Evolutionary conservation across 768 basidiomycete species (phyloP), one percentile per base, ranked within the genome.

Genomic region (Russula compacta): DNA sequence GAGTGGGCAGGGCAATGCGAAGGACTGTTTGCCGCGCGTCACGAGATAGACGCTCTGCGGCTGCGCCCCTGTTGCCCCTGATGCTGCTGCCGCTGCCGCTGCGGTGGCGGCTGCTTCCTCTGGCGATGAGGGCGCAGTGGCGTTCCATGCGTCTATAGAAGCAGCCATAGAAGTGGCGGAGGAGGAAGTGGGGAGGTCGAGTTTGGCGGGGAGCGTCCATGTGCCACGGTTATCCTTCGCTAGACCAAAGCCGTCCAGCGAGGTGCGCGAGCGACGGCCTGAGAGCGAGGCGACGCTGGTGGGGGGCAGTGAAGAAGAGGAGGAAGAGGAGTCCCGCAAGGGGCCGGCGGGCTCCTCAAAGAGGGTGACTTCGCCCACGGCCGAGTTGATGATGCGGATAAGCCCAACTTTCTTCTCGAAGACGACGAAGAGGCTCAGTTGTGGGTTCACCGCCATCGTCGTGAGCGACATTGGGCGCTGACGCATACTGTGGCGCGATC

Each of bases 331-430:
- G 15, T 61, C 60, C 4, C 60, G 60, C 14, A 44, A 3, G 29
- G n/a, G n/a, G 6, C 47, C 53, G 64, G 61, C 72, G 67, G 60
- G 54, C 35, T 73, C 73, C 46, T 81, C 79, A 62, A 77, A 80
- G 57, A 91, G 72, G 44, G 87, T 84, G 29, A 92, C 77, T 70
- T 93, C 91, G 38, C 85, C 82, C 7, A 91, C 91, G 24, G 87
- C 84, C 35, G 91, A 83, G 71, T 92, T 90, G 6, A 83, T 81
- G 24, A 92, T 70, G 21, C 91, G 86, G 66, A 93, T 91, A 72
- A 89, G 75, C n/a, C 84, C 82, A 2, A 89, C 89, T 68, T 89
- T 93, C 74, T 92, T 92, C 71, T 93, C 91, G 69, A 93, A 93
- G 24, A 85, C 75, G 59, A 89, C 83, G 68, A 92, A 92, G n/a